phyloP scores from a whole-genome alignment of 768 basidiomycete genomes.

The Flagelloscypha sp. region DNA sequence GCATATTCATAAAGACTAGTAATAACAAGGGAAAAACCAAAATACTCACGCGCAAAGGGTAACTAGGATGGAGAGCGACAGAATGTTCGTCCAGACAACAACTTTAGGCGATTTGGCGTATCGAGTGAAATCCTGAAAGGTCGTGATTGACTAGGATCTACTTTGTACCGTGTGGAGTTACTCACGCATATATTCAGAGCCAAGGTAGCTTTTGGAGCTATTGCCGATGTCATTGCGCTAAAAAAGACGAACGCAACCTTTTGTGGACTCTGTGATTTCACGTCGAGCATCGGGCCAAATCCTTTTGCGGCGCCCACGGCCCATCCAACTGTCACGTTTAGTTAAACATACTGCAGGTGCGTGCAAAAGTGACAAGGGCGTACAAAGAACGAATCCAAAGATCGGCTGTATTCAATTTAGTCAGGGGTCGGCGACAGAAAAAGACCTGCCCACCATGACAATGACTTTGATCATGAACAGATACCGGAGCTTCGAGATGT shows the following conservation, averaged over 20 bases:
- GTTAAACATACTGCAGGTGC: neutral
- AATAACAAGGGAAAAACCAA: neutral
- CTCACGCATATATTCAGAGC: conserved; percentile 14
- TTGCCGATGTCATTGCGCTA: conserved; percentile 14
- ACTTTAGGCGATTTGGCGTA: conserved; percentile 13
- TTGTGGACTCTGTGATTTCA: conserved; percentile 7
- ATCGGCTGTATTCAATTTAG: too few species aligned
- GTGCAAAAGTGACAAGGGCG: neutral
- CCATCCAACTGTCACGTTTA: conserved; percentile 16
- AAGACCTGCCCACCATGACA: too few species aligned
- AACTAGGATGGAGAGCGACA: conserved; percentile 12
- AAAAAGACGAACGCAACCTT: conserved; percentile 11
- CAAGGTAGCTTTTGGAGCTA: conserved; percentile 15
- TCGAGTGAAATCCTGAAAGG: conserved; percentile 14
- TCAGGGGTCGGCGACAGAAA: too few species aligned
- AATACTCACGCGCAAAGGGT: conserved; percentile 13
- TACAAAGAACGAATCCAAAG: conserved; percentile 15
- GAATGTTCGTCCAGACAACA: conserved; percentile 14
- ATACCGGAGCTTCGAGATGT: conserved; percentile 15
- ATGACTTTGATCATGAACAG: conserved; percentile 16
- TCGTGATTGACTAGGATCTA: neutral
- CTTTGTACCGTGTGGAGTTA: neutral
- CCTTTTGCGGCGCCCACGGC: conserved; percentile 14
- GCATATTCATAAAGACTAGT: neutral
- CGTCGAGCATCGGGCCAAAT: conserved; percentile 14